Percentiles rank a stretch among this genome's conserved stretches.
Evolutionary conservation across 2,329 filamentous ascomycete genomes (phyloP).

Genomic region (Didymella arachidicola): DNA sequence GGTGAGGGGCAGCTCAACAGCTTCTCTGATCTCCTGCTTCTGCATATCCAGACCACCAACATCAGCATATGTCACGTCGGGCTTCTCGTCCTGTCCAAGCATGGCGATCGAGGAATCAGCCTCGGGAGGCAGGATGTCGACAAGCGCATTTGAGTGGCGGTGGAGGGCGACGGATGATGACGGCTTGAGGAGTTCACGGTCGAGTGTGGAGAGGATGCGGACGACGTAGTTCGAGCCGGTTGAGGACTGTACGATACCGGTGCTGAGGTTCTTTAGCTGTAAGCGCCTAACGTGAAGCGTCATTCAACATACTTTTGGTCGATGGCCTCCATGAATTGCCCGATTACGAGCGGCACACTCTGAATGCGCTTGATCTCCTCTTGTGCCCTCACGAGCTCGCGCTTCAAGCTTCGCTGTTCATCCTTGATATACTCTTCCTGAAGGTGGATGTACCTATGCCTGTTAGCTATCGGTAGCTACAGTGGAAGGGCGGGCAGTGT

Average conservation of each 20-base stretch:
- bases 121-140: slow-evolving; percentile 98
- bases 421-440: slow-evolving; percentile 99
- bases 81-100: slow-evolving; percentile 96
- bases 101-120: slow-evolving; percentile 99
- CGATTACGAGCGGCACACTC: slow-evolving; percentile 96
- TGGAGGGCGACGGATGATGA: slow-evolving; percentile 97
- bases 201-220: slow-evolving; percentile 95
- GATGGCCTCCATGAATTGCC: slow-evolving; percentile 99
- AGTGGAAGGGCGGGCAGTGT: not conserved
- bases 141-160: slow-evolving; percentile 96
- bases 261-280: slow-evolving; percentile 63
- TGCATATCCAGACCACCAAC: slow-evolving; percentile 99
- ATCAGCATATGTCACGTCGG: slow-evolving; percentile 96
- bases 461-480: slow-evolving; percentile 37
- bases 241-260: slow-evolving; percentile 97
- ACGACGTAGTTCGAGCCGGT: slow-evolving; percentile 99
- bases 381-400: slow-evolving; percentile 94
- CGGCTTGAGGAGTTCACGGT: slow-evolving; percentile 97
- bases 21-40: slow-evolving; percentile 98
- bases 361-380: slow-evolving; percentile 99
- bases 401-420: slow-evolving; percentile 97
- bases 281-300: slow-evolving; percentile 1
- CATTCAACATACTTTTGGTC: slow-evolving; percentile 83
- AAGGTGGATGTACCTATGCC: slow-evolving; percentile 82
- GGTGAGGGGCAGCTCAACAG: slow-evolving; percentile 93